Evolutionary conservation across 148 eudicot genomes (phyloP).

Genomic region (Cornus florida): DNA sequence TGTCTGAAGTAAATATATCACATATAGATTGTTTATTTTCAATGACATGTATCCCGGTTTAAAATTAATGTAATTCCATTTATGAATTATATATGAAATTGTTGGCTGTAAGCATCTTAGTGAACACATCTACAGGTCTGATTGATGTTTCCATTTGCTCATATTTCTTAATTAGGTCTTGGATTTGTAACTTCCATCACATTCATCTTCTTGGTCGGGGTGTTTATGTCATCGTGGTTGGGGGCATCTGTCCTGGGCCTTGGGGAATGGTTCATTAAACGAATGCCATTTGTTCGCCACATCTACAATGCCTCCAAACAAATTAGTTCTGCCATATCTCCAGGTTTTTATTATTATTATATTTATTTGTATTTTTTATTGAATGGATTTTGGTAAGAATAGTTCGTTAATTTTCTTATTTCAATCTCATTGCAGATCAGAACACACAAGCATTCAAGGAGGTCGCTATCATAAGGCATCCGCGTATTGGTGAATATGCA

Average conservation of each 20-base stretch:
- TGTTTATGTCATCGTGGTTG: slow-evolving; percentile 90
- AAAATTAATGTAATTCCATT: too few species aligned
- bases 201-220: slow-evolving; percentile 78
- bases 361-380: background rate
- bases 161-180: slow-evolving; percentile 42
- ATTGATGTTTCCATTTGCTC: slow-evolving; percentile 5
- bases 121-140: background rate
- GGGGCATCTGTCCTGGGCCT: slow-evolving; percentile 73
- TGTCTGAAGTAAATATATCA: background rate
- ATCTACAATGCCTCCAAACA: slow-evolving; percentile 85
- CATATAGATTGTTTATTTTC: background rate
- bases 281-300: slow-evolving; percentile 79
- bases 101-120: background rate
- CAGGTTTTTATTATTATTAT: slow-evolving; percentile 34
- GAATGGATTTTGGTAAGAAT: slow-evolving; percentile 2
- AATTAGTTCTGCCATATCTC: slow-evolving; percentile 81
- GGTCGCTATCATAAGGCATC: slow-evolving; percentile 85
- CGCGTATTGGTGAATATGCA: slow-evolving; percentile 84
- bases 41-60: background rate
- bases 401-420: slow-evolving; percentile 8
- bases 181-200: slow-evolving; percentile 79
- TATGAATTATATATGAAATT: background rate
- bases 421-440: slow-evolving; percentile 45
- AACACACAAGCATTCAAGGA: slow-evolving; percentile 82
- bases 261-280: slow-evolving; percentile 84